Evolutionary conservation across 2,329 filamentous ascomycete species (phyloP), one percentile per base, ranked within the genome.

Genomic region (Lasiodiplodia sp.): DNA sequence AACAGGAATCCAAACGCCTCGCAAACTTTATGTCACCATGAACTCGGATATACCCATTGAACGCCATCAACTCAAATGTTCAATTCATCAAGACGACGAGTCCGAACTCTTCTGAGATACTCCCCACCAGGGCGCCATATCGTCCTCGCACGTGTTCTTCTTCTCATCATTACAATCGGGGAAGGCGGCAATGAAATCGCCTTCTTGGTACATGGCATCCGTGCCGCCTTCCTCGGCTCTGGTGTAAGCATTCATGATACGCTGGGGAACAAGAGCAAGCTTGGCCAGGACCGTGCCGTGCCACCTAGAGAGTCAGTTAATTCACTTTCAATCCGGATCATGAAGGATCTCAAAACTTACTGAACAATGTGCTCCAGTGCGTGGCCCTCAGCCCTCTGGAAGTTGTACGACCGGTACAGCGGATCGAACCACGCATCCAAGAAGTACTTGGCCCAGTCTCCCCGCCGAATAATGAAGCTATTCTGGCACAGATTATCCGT

Each of bases 361-460:
- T 86, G 83, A 69, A 86, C 83, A 60, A 86, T 83, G 71, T 86
- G 84, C 73, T 85, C 96, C 83, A 99, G 81, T 63, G 95, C 94
- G 83, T 99, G 95, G 28, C 86, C 88, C 80, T 99, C 96, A 0
- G 93, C 94, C 79, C 96, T 97, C 76, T 96, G 93, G 76, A 99
- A 99, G 77, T 97, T 97, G 82, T 99, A 99, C 73, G 87, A 92
- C 71, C 95, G 87, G 81, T 97, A 99, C 53, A 98, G 83, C 58
- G 96, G 96, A 78, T 98, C 94, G 76, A 96, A 97, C 96, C 96
- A 99, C 0, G 92, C 91, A 78, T 99, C 96, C 21, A 98, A 81
- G 76, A 99, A 93, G 83, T 92, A 99, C 76, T 91, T 92, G 55
- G 92, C 92, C 93, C 95, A 99, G 67, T 96, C 93, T 25, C 94